These are phyloP conservation scores for Agaricus subrufescens DNA, from an alignment of 768 basidiomycete genomes.

Conservation along the genomic window DNA sequence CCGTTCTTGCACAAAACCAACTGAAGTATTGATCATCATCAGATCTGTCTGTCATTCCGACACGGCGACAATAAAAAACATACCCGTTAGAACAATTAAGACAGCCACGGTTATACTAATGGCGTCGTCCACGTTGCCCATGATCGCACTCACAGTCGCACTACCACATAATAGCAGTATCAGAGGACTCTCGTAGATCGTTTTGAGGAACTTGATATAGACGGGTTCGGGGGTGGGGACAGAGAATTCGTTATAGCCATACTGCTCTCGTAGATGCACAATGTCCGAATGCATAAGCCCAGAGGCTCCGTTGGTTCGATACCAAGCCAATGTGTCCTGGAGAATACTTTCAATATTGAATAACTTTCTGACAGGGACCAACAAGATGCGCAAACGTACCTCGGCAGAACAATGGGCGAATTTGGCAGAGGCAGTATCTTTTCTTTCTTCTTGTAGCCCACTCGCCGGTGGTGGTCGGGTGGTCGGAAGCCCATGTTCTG, in stretches of 20 bases:
- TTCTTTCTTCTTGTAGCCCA: slow-evolving; percentile 21
- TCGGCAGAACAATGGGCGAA: slow-evolving; percentile 66
- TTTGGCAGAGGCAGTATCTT: slow-evolving; percentile 59
- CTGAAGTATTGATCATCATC: slow-evolving; percentile 25
- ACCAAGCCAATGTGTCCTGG: slow-evolving; percentile 72
- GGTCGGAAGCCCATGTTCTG: slow-evolving; percentile 20
- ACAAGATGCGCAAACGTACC: slow-evolving; percentile 32
- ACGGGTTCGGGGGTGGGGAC: slow-evolving; percentile 78
- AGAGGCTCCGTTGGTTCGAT: slow-evolving; percentile 53
- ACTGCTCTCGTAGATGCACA: slow-evolving; percentile 52
- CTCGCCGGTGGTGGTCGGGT: slow-evolving; percentile 15
- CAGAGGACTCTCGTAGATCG: slow-evolving; percentile 91
- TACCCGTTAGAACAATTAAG: slow-evolving; percentile 89
- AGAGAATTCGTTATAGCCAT: slow-evolving; percentile 94
- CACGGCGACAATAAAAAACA: slow-evolving; percentile 8
- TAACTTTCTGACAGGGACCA: not conserved
- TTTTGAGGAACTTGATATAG: slow-evolving; percentile 86
- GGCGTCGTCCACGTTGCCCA: slow-evolving; percentile 97
- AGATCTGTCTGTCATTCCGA: slow-evolving; percentile 9
- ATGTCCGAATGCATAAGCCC: slow-evolving; percentile 67
- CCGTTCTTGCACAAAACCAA: slow-evolving; percentile 94
- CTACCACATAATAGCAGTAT: slow-evolving; percentile 89
- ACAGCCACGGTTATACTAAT: slow-evolving; percentile 91
- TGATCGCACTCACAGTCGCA: slow-evolving; percentile 80
- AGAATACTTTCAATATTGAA: not conserved